These are phyloP conservation scores for Cladorrhinum sp. DNA, from an alignment of 2,329 filamentous ascomycete species.

Conservation along the genomic window DNA sequence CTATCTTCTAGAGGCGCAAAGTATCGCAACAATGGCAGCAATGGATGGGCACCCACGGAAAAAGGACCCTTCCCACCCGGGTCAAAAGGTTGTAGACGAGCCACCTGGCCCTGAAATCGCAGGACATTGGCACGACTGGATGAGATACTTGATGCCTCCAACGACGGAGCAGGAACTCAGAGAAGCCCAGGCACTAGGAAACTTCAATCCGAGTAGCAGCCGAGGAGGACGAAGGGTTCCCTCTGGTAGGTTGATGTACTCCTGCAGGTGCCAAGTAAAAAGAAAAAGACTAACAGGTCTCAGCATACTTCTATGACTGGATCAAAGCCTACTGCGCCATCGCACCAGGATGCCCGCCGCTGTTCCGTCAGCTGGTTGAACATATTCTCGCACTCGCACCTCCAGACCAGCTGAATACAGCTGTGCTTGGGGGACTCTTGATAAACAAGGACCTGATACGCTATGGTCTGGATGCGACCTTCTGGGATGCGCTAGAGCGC, in stretches of 20 bases:
- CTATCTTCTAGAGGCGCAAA: not conserved
- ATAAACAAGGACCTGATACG: not conserved
- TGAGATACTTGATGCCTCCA: not conserved
- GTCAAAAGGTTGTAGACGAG: not conserved
- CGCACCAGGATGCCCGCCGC: slow-evolving; percentile 10
- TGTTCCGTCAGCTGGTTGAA: slow-evolving; percentile 10
- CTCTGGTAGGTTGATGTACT: not conserved
- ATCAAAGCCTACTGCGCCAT: slow-evolving; percentile 13
- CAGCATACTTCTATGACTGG: slow-evolving; percentile 15
- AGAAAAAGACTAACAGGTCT: too few relatives aligned
- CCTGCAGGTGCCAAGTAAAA: too few relatives aligned
- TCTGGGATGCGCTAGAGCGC: not conserved
- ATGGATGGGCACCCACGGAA: not conserved
- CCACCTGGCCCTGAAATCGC: not conserved
- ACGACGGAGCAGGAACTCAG: not conserved
- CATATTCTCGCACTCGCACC: not conserved
- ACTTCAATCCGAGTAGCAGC: not conserved
- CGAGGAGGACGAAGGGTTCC: not conserved
- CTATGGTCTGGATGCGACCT: not conserved
- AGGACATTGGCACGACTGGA: not conserved
- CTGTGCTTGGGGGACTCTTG: not conserved
- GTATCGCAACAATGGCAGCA: not conserved
- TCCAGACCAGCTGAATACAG: not conserved
- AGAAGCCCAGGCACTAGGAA: not conserved
- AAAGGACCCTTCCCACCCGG: not conserved